Evolutionary conservation across 306 rosid genomes (phyloP), one percentile per base, ranked within the genome.

Genomic region (Psophocarpus tetragonolobus): DNA sequence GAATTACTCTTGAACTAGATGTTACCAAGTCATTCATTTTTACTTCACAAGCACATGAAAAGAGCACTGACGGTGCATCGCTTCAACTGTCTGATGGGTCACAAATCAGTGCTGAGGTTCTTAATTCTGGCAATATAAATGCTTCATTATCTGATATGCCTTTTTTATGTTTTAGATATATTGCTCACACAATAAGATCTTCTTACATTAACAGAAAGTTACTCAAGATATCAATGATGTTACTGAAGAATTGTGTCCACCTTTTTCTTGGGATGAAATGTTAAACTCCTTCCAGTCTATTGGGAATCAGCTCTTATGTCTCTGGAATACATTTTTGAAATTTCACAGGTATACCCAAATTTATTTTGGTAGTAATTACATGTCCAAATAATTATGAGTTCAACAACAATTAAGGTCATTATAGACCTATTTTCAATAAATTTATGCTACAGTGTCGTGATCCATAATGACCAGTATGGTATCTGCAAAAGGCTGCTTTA

Each of bases 321-420:
- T 90, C 68, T 93, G 98, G 98, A 93, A 87, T 79, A 85, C 84
- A 12, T 93, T 91, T 90, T 70, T 90, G 72, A 87, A 87, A 57
- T 91, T 93, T 81, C 98, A 91, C 76, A 91, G 98, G 98, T 93
- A 65, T 67, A 65, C 33, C 51, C 75, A 74, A 44, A 15, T 65
- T 35, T 77, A 8, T 65, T 56, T 65, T 23, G 66, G 4, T 47
- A 66, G 66, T 72, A 44, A n/a, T 72, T 45, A 57, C 60, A 64
- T 73, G 4, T 80, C 60, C 48, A 13, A 68, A 71, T 73, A 71
- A 26, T 54, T 68, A 54, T 21, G 26, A 71, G 13, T 44, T 39
- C 33, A 20, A n/a, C n/a, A 18, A 30, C 26, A 51, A 6, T 42
- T 17, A 15, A 64, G 36, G 20, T 75, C 36, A 26, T 50, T 21